These are phyloP conservation scores for Trapa incisa DNA, from an alignment of 345 rosid genomes.

Conservation along the genomic window DNA sequence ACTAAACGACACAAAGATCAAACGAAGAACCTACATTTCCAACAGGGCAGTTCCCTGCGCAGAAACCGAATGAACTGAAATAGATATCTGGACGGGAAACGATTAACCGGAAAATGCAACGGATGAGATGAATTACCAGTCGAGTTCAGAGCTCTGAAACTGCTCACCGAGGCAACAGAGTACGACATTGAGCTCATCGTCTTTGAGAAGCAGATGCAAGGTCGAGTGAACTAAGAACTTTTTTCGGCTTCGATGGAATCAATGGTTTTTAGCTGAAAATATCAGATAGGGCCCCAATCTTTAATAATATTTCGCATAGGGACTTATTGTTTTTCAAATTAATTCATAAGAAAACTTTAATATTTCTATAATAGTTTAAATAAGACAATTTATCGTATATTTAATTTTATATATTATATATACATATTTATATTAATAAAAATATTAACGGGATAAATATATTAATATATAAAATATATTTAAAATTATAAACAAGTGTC, in stretches of 20 bases:
- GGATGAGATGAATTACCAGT: constrained; percentile 2
- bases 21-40: background rate
- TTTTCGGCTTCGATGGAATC: background rate
- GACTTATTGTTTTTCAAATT: too few relatives aligned
- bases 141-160: constrained; percentile 12
- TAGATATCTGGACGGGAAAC: background rate
- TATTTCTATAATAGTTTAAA: too few relatives aligned
- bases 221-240: background rate
- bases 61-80: background rate
- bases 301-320: too few relatives aligned
- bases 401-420: too few relatives aligned
- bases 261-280: background rate
- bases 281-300: background rate
- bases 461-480: too few relatives aligned
- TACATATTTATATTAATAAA: too few relatives aligned
- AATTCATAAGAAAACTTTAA: too few relatives aligned
- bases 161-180: constrained; percentile 33
- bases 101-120: background rate
- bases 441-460: too few relatives aligned
- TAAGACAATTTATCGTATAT: too few relatives aligned
- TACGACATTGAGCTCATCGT: constrained; percentile 39
- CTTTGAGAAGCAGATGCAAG: constrained; percentile 3
- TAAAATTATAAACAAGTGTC: constrained; percentile 12
- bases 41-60: background rate
- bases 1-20: background rate